phyloP scores from a whole-genome alignment of 1,284 basidiomycete genomes.

The Bjerkandera adusta region DNA sequence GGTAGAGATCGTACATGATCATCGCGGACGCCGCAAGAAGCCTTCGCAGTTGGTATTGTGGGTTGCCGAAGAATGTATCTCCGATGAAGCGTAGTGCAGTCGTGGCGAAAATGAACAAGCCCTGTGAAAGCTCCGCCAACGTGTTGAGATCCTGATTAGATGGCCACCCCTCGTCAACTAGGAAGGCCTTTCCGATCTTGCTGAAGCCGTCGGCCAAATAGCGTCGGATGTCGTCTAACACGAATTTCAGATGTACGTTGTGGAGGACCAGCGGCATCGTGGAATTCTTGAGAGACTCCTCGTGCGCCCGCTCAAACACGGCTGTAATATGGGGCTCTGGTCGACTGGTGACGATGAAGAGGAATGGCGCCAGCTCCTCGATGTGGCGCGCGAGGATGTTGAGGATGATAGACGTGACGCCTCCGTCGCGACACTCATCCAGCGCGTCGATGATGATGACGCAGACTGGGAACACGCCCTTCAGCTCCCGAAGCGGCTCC shows the following conservation, averaged over 20 bases:
- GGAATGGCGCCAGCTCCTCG: background rate
- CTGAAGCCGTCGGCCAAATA: background rate
- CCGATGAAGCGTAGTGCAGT: constrained; percentile 10
- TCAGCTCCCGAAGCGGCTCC: constrained; percentile 6
- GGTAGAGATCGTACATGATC: background rate
- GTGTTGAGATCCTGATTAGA: background rate
- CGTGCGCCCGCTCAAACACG: background rate
- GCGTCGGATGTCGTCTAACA: background rate
- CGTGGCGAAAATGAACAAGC: constrained; percentile 2
- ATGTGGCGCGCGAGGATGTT: background rate
- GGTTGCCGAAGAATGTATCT: background rate
- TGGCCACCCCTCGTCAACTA: background rate
- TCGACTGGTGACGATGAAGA: background rate
- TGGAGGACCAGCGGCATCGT: background rate
- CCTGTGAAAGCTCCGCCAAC: background rate
- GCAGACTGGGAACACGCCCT: background rate
- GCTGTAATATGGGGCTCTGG: constrained; percentile 8
- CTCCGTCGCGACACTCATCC: constrained; percentile 1
- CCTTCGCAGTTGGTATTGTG: background rate
- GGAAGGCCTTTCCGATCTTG: background rate
- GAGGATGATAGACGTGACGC: constrained; percentile 8
- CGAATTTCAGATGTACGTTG: background rate
- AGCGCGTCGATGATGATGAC: constrained; percentile 1
- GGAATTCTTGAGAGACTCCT: background rate
- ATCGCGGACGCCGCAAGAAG: no score